phyloP scores from a whole-genome alignment of 163 green algal species.

The Scenedesmus sp. region DNA sequence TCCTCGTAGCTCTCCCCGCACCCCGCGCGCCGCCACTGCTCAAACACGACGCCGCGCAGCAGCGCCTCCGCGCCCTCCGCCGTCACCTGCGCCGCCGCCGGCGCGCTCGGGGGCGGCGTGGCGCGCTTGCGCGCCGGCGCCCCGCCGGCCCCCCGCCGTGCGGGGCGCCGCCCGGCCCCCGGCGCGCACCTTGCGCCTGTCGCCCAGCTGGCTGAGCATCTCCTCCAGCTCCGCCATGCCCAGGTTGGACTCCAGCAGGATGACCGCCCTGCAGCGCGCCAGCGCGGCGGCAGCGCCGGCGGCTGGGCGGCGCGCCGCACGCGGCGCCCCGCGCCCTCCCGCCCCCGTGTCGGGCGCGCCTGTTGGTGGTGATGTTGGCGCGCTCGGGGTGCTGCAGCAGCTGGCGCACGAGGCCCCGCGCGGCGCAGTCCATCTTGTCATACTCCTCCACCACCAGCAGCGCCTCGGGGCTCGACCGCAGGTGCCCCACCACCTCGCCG shows the following conservation, averaged over 20 bases:
- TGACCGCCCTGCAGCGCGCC: slow-evolving; percentile 64
- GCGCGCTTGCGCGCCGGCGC: too few relatives aligned
- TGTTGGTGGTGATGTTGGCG: slow-evolving; percentile 64
- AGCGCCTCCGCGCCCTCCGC: slow-evolving; percentile 21
- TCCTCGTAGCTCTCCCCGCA: slow-evolving; percentile 71
- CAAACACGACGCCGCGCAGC: slow-evolving; percentile 49
- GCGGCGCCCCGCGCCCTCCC: too few relatives aligned
- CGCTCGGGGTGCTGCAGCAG: slow-evolving; percentile 76
- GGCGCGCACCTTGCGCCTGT: slow-evolving; percentile 48
- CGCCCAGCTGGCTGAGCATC: slow-evolving; percentile 60
- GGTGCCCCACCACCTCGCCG: slow-evolving; percentile 68
- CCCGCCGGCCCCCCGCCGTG: too few relatives aligned
- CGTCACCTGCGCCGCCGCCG: slow-evolving; percentile 21
- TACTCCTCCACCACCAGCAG: slow-evolving; percentile 96
- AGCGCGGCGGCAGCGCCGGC: neutral
- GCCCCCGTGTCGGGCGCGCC: slow-evolving; percentile 45
- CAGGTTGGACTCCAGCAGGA: slow-evolving; percentile 92
- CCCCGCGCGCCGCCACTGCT: slow-evolving; percentile 21
- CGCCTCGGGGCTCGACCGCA: slow-evolving; percentile 62
- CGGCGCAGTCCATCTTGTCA: slow-evolving; percentile 92
- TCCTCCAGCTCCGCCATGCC: slow-evolving; percentile 81
- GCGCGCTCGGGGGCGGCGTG: too few relatives aligned
- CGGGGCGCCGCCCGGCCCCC: too few relatives aligned
- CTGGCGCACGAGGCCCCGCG: slow-evolving; percentile 81
- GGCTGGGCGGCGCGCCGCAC: too few relatives aligned